Evolutionary conservation across 202 grass and related monocot genomes (phyloP), one percentile per base, ranked within the genome.

Genomic region (Musa balbisiana): DNA sequence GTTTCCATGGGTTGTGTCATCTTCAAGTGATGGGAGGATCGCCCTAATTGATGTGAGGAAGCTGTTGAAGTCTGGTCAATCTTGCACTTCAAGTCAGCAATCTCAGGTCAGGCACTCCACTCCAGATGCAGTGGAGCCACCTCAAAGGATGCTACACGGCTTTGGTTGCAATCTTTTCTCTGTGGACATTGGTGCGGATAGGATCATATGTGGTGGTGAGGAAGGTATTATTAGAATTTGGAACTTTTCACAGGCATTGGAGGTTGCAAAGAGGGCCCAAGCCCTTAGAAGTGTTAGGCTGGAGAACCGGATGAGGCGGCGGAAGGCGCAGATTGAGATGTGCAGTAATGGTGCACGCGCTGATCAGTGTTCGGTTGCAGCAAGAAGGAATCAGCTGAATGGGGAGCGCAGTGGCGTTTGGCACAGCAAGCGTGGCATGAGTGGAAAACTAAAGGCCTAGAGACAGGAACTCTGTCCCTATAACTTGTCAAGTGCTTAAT

Each of bases 281-380:
- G 90, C 90, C 81, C 79, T 84, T 43, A 89, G 80, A 80, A 91
- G 79, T 72, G 52, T 91, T 75, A 86, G 90, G 64, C 64, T 87
- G 84, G 94, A 98, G 87, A 93, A 98, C n/a, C 73, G 88, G 66
- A 98, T 98, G 90, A 91, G 94, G 83, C 75, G 86, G 71, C 86
- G 75, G 66, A 93, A 93, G 82, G 76, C 79, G 6, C 88, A 98
- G 71, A 76, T 83, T 60, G 94, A 98, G 81, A 93, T 89, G 88
- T 88, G 83, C 69, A 76, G 80, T 75, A 85, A 80, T 78, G 79
- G 84, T 65, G 85, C 88, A 52, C 83, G 88, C 56, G 5, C 82
- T 50, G 83, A 90, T 21, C 88, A 89, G 50, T 98, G 83, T 78
- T 87, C 84, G 14, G 73, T 89, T 51, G 79, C 80, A 54, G 85